Percentiles rank a stretch among this genome's conserved stretches.
Evolutionary conservation across 768 basidiomycete species (phyloP).

Genomic region (Pluteus cervinus): DNA sequence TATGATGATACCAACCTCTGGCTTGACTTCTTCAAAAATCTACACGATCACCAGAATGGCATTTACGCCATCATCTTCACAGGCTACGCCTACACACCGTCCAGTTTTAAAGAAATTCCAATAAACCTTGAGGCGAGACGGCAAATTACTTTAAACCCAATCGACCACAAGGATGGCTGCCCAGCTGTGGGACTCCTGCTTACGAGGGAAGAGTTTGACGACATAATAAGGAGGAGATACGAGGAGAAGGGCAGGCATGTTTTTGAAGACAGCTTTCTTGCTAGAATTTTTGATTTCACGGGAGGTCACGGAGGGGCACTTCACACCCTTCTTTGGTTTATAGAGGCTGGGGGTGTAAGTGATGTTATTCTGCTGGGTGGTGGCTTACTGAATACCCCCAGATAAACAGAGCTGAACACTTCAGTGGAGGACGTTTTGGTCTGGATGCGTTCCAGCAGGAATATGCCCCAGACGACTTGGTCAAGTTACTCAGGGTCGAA

Average conservation of each 20-base stretch:
- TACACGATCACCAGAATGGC: too few species aligned
- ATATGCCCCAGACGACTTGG: not conserved
- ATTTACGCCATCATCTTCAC: too few species aligned
- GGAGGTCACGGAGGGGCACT: conserved; percentile 1
- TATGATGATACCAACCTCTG: conserved; percentile 6
- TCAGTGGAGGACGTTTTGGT: too few species aligned
- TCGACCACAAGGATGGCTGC: not conserved
- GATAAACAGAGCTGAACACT: too few species aligned
- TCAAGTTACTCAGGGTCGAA: not conserved
- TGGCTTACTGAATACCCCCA: not conserved
- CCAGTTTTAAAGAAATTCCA: too few species aligned
- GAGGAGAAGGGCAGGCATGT: not conserved
- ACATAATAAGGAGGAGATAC: too few species aligned
- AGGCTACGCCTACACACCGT: too few species aligned
- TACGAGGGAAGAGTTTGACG: conserved; percentile 2
- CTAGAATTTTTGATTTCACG: not conserved
- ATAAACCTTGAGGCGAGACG: too few species aligned
- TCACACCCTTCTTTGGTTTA: not conserved
- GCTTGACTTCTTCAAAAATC: conserved; percentile 8
- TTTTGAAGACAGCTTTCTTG: conserved; percentile 1
- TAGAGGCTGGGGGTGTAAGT: conserved; percentile 2
- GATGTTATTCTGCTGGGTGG: conserved; percentile 1
- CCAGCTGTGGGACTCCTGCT: not conserved
- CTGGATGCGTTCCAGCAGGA: not conserved
- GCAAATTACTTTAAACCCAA: not conserved